Evolutionary conservation across 352 stramenopile species (phyloP).

Genomic region (Aphanomyces invadans): DNA sequence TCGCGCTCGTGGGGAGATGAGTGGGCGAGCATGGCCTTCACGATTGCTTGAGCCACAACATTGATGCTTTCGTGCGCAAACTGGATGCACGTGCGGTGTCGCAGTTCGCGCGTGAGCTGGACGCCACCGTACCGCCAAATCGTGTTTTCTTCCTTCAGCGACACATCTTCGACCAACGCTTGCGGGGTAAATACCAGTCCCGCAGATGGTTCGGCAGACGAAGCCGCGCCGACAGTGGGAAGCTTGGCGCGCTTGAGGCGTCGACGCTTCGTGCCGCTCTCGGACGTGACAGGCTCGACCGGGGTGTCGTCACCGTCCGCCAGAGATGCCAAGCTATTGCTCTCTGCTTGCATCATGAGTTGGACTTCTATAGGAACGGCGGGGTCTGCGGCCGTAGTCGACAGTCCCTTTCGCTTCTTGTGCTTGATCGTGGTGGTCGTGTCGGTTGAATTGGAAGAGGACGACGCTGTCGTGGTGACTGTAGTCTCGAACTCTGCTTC

Average conservation of each 20-base stretch:
- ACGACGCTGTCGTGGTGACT: neutral
- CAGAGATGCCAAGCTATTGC: conserved; percentile 35
- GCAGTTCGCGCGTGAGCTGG: conserved; percentile 72
- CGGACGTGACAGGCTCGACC: conserved; percentile 39
- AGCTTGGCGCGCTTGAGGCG: conserved; percentile 68
- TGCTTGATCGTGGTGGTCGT: conserved; percentile 39
- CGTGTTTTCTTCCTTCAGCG: conserved; percentile 49
- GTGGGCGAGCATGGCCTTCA: conserved; percentile 68
- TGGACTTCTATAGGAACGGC: conserved; percentile 73
- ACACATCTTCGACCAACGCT: conserved; percentile 24
- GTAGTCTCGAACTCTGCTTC: conserved; percentile 42
- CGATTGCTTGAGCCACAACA: conserved; percentile 66
- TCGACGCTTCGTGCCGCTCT: conserved; percentile 38
- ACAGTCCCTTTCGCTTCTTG: conserved; percentile 45
- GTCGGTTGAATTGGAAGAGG: conserved; percentile 9
- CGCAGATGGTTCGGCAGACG: conserved; percentile 22
- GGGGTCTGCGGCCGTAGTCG: conserved; percentile 34
- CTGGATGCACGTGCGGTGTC: conserved; percentile 66
- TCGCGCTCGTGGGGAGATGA: conserved; percentile 77
- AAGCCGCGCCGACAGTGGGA: conserved; percentile 38
- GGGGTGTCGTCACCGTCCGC: conserved; percentile 27
- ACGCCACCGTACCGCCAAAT: conserved; percentile 72
- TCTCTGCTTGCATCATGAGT: conserved; percentile 78
- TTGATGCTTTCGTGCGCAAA: conserved; percentile 85
- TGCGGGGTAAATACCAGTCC: too few relatives aligned